Percentiles rank a stretch among this genome's conserved stretches.
Conservation (phyloP, 495 filamentous ascomycete genomes). For the Penicillium odoratum region DNA sequence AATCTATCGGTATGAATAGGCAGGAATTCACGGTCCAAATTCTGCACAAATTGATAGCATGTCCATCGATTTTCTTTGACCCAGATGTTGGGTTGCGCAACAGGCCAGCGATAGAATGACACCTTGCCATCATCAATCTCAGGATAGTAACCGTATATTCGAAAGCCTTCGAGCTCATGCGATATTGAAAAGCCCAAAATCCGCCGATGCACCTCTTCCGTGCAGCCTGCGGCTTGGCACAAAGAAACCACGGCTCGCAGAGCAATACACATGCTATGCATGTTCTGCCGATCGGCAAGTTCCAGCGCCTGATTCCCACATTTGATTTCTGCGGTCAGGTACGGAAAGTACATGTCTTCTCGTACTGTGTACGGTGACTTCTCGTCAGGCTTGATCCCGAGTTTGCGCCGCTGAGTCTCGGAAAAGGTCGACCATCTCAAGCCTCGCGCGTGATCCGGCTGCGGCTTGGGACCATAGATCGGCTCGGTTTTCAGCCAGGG, state of each 20-base stretch:
- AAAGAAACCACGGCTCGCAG: slow-evolving; percentile 27
- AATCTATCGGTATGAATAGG: slow-evolving; percentile 8
- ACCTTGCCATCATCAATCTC: slow-evolving; percentile 6
- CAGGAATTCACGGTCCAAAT: slow-evolving; percentile 9
- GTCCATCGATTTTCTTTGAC: slow-evolving; percentile 6
- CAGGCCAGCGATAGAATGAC: slow-evolving; percentile 7
- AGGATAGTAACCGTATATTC: slow-evolving; percentile 10
- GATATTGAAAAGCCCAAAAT: slow-evolving; percentile 50
- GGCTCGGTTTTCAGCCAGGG: slow-evolving; percentile 9
- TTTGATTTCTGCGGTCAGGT: slow-evolving; percentile 41
- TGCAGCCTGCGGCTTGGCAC: slow-evolving; percentile 17
- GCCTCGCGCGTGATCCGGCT: slow-evolving; percentile 6
- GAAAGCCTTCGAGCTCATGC: slow-evolving; percentile 30
- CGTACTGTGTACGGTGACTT: slow-evolving; percentile 6
- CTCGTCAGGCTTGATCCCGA: slow-evolving; percentile 7
- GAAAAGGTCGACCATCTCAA: slow-evolving; percentile 9
- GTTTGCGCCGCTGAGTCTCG: slow-evolving; percentile 9
- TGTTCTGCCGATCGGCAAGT: slow-evolving; percentile 38
- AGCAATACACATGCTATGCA: slow-evolving; percentile 35
- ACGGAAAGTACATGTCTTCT: slow-evolving; percentile 39
- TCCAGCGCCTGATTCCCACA: slow-evolving; percentile 32
- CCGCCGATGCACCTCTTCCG: slow-evolving; percentile 23
- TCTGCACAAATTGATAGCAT: slow-evolving; percentile 8
- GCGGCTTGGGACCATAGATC: slow-evolving; percentile 7
- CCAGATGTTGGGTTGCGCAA: slow-evolving; percentile 8